A percentile compares a stretch with the other conserved stretches of the same genome.
Evolutionary conservation across 805 yeast species (phyloP).

Genomic region (Yamadazyma sp.): DNA sequence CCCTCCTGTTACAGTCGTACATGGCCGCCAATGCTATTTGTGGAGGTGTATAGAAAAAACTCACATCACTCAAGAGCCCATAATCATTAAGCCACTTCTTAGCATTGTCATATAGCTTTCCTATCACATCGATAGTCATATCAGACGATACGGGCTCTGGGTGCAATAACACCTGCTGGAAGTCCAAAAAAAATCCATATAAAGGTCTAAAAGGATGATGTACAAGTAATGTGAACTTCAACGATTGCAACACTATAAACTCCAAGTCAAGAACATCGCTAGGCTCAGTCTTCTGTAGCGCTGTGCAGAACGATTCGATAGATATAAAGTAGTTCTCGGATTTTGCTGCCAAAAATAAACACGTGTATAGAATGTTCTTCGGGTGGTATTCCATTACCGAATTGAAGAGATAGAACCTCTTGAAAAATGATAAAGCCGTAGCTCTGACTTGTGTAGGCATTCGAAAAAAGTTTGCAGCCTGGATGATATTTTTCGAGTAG

Average conservation of each 20-base stretch:
- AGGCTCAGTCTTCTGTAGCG: conserved; percentile 66
- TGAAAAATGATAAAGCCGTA: conserved; percentile 81
- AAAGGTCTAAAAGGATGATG: conserved; percentile 89
- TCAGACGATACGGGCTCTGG: conserved; percentile 2
- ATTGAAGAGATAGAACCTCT: conserved; percentile 74
- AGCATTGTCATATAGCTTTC: conserved; percentile 69
- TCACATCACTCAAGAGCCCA: conserved; percentile 68
- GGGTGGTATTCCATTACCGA: conserved; percentile 90
- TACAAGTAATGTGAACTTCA: conserved; percentile 76
- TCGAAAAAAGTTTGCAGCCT: conserved; percentile 68
- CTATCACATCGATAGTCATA: conserved; percentile 44
- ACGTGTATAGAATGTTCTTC: conserved; percentile 64
- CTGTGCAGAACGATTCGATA: conserved; percentile 72
- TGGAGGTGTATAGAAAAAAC: conserved; percentile 84
- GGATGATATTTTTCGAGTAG: conserved; percentile 70
- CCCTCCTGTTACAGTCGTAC: conserved; percentile 60
- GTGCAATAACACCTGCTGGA: conserved; percentile 55
- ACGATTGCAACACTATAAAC: conserved; percentile 68
- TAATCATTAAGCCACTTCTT: conserved; percentile 63
- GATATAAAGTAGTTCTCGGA: conserved; percentile 89
- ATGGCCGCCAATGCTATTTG: conserved; percentile 91
- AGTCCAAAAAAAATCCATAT: conserved; percentile 93
- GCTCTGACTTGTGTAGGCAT: conserved; percentile 88
- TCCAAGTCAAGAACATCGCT: conserved; percentile 74
- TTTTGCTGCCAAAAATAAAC: conserved; percentile 89